Evolutionary conservation across 1,284 basidiomycete species (phyloP), one percentile per base, ranked within the genome.

Genomic region (Malassezia sympodialis): DNA sequence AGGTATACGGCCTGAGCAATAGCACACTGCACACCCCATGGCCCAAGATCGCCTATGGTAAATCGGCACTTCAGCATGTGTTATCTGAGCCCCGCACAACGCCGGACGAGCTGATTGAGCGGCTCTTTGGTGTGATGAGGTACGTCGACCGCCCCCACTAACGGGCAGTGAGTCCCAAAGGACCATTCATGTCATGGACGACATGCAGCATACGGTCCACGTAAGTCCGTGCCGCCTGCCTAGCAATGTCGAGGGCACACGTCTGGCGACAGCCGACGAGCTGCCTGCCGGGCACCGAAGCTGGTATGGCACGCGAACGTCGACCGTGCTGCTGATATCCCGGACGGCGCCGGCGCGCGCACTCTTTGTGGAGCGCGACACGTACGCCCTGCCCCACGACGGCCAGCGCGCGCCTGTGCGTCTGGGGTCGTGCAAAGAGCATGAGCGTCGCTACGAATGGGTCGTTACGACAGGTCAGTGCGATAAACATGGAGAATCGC

Each of bases 401-500:
- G 30, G 27, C 23, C 30, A 21, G 2, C 4, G 4, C 12, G 44
- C 19, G 34, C 51, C 43, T 17, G 17, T 31, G 24, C 42, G 5
- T n/a, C 27, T 46, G 30, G 32, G 2, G 5, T 21, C 31, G 11
- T 8, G 40, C 8, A 27, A 26, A 17, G 17, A 43, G 21, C 41
- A 50, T 28, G 49, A 56, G 44, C 54, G 54, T 17, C 43, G 42
- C 14, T 56, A 51, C 30, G 42, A 51, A 42, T 56, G 48, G 53
- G 39, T 15, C 10, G 14, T 47, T 21, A 28, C 26, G 5, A 14
- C 12, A 41, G 30, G 27, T 43, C 28, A 6, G 23, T 31, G 10
- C 58, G 23, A 51, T 73, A 58, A 32, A 73, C 70, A 7, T 66
- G 69, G 37, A 73, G 49, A 1, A 73, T 59, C 7, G 68, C 69